Evolutionary conservation across 768 basidiomycete genomes (phyloP).

Genomic region (Tulasnella sp.): DNA sequence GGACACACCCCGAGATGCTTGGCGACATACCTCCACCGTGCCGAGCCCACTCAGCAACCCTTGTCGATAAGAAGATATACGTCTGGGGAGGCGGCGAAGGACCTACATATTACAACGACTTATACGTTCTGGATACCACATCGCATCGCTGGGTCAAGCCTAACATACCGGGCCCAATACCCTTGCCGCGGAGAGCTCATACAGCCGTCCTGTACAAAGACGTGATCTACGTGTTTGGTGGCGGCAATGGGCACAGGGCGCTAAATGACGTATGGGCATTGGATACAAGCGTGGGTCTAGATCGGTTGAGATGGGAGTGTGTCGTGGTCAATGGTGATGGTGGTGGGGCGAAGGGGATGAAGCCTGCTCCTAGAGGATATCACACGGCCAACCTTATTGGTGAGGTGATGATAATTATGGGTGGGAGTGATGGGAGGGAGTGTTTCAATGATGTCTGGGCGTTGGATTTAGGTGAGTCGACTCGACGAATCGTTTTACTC

Average conservation of each 20-base stretch:
- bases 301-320: constrained; percentile 43
- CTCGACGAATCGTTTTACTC: not conserved
- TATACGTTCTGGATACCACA: constrained; percentile 71
- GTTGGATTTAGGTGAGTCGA: constrained; percentile 62
- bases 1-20: constrained; percentile 63
- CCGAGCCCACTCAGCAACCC: constrained; percentile 78
- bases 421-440: constrained; percentile 83
- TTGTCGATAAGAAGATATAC: constrained; percentile 61
- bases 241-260: constrained; percentile 86
- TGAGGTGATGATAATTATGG: constrained; percentile 76
- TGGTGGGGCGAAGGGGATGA: constrained; percentile 41
- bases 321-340: constrained; percentile 20
- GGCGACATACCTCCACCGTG: constrained; percentile 78
- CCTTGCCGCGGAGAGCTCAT: constrained; percentile 75
- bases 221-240: constrained; percentile 80
- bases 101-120: constrained; percentile 66
- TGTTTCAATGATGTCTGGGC: constrained; percentile 85
- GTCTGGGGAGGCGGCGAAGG: constrained; percentile 84
- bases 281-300: constrained; percentile 41
- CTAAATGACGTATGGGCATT: constrained; percentile 85
- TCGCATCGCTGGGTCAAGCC: constrained; percentile 28
- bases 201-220: constrained; percentile 62
- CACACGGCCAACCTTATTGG: constrained; percentile 83
- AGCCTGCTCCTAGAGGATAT: constrained; percentile 52
- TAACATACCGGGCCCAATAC: constrained; percentile 20